Conservation (phyloP, 345 rosid species). For the Raphanus sativus region DNA sequence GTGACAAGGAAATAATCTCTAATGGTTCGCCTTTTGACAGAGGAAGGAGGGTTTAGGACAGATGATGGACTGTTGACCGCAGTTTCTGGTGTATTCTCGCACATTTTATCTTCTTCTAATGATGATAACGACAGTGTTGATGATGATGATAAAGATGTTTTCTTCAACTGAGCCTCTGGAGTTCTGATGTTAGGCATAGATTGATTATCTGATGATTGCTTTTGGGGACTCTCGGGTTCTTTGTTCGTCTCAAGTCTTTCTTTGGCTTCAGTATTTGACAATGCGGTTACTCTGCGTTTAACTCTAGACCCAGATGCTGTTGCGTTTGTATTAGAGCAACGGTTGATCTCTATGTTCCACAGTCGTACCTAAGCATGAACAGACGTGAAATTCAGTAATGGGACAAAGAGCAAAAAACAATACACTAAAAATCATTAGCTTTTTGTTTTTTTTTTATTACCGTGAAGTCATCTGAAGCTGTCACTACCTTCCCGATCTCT, state of each 20-base stretch:
- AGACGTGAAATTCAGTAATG: constrained; percentile 7
- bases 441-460: constrained; percentile 36
- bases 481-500: constrained; percentile 68
- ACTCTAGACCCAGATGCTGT: constrained; percentile 38
- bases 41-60: constrained; percentile 82
- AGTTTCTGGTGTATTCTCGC: constrained; percentile 61
- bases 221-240: constrained; percentile 34
- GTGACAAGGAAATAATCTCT: constrained; percentile 75
- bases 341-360: constrained; percentile 62
- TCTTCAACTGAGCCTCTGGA: constrained; percentile 57
- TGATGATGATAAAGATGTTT: constrained; percentile 5
- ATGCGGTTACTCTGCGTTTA: constrained; percentile 73
- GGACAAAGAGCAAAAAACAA: background rate
- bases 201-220: constrained; percentile 37
- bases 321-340: constrained; percentile 42
- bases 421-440: background rate
- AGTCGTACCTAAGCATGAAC: constrained; percentile 53
- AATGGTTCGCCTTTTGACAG: constrained; percentile 79
- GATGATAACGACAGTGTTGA: constrained; percentile 1
- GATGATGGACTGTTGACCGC: constrained; percentile 68
- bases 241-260: constrained; percentile 41
- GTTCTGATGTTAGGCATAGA: constrained; percentile 42
- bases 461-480: constrained; percentile 83
- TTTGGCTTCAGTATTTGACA: constrained; percentile 47
- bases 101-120: constrained; percentile 38